Percentiles rank a stretch among this genome's conserved stretches.
These are phyloP conservation scores for Astraeus odoratus DNA, from an alignment of 768 basidiomycete species.

Conservation along the genomic window DNA sequence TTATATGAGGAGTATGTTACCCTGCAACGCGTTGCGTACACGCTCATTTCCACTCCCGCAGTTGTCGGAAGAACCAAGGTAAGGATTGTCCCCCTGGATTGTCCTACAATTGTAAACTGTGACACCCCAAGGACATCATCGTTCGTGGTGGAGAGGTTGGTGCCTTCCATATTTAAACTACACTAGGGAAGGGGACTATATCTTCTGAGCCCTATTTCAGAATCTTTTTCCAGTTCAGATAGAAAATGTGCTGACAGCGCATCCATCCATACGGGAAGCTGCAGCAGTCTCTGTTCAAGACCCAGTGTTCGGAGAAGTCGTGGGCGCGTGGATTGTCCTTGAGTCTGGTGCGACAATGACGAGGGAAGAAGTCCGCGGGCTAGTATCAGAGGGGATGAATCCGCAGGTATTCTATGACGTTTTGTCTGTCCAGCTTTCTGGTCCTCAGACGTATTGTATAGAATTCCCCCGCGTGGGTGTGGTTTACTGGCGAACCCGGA, in stretches of 20 bases:
- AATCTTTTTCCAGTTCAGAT: constrained; percentile 84
- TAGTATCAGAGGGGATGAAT: constrained; percentile 60
- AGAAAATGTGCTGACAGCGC: constrained; percentile 60
- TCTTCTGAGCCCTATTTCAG: constrained; percentile 24
- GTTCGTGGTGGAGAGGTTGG: constrained; percentile 79
- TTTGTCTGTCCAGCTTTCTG: not conserved
- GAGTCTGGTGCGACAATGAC: constrained; percentile 33
- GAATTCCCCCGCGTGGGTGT: constrained; percentile 80
- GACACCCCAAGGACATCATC: constrained; percentile 57
- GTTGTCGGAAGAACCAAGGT: constrained; percentile 79
- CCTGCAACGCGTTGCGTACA: not conserved
- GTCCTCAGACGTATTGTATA: constrained; percentile 27
- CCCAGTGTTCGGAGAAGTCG: constrained; percentile 63
- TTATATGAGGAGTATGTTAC: constrained; percentile 59
- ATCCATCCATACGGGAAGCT: constrained; percentile 58
- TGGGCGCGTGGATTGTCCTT: constrained; percentile 71
- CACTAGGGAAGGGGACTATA: too few relatives aligned
- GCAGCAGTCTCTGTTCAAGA: constrained; percentile 72
- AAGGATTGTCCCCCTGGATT: constrained; percentile 5
- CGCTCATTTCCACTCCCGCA: constrained; percentile 19
- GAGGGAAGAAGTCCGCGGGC: constrained; percentile 44
- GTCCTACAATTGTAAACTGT: not conserved
- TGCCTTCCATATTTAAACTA: not conserved
- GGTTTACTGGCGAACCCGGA: constrained; percentile 71
- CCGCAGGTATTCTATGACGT: constrained; percentile 57